Percentiles rank a stretch among this genome's conserved stretches.
Conservation (phyloP, 2,329 filamentous ascomycete genomes). For the Colletotrichum theobromicola region DNA sequence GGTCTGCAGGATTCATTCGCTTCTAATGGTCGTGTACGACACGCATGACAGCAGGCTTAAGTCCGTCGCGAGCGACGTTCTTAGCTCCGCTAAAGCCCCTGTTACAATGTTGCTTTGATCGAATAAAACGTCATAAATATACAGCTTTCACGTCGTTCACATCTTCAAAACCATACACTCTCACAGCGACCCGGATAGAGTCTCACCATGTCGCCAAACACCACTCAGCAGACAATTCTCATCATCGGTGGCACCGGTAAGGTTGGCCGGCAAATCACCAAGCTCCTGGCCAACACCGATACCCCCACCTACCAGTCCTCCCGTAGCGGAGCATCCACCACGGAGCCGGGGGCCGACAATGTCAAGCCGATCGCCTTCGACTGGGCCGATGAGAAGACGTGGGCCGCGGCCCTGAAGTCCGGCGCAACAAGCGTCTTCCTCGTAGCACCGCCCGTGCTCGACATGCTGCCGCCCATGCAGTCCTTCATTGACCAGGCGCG, state of each 20-base stretch:
- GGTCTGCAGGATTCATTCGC: background rate
- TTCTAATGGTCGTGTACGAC: background rate
- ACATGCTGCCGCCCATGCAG: slow-evolving; percentile 38
- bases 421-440: slow-evolving; percentile 39
- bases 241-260: slow-evolving; percentile 52
- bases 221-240: slow-evolving; percentile 31
- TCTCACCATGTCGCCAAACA: background rate
- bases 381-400: slow-evolving; percentile 49
- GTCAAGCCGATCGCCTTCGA: slow-evolving; percentile 42
- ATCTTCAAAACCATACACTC: background rate
- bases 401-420: slow-evolving; percentile 33
- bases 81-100: background rate
- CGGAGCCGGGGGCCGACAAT: slow-evolving; percentile 21
- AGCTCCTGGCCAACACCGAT: slow-evolving; percentile 33
- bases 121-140: background rate
- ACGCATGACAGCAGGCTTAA: background rate
- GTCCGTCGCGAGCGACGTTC: background rate
- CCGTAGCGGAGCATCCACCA: slow-evolving; percentile 28
- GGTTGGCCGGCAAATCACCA: slow-evolving; percentile 42
- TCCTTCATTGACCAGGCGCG: slow-evolving; percentile 47
- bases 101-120: background rate
- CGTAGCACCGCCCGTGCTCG: slow-evolving; percentile 37
- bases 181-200: background rate
- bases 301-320: slow-evolving; percentile 42
- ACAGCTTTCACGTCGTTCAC: background rate